Base-by-base conservation (phyloP, 805 yeast genomes). In the Priceomyces castillae region DNA sequence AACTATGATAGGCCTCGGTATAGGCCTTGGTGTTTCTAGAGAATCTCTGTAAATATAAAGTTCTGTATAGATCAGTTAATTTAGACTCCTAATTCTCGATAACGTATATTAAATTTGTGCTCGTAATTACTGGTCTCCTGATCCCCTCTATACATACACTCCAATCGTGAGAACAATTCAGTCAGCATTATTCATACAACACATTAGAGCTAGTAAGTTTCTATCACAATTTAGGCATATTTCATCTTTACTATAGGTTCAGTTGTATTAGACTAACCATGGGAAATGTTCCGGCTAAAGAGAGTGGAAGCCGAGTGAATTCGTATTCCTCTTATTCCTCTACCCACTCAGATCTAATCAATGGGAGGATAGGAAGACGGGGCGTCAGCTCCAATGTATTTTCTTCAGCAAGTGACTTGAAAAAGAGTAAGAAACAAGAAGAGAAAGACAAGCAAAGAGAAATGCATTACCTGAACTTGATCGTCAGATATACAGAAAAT, bases 401-500 rank as follows among this genome's bases (percentile, higher is more conserved):
- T 39, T 25, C 52, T 22, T 26, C 51, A 11, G 39, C 48, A 9
- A 39, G 49, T 9, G 67, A 60, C 25, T 44, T 50, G 31, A 56
- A 54, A 39, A 57, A 54, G 45, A 19, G 48, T 15, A 57, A 53
- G 39, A 50, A 58, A 19, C 74, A 74, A n/a, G 77, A 67, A 38
- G 90, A 85, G 30, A 79, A 77, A 55, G 82, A 77, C 46, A 59
- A 57, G 40, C 59, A 61, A 40, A 74, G 74, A 43, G 86, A 81
- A 47, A 62, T 64, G 14, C 88, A 81, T 52, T 78, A 77, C 42
- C 53, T 66, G 48, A 75, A 80, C 18, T 65, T 86, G 42, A 67
- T 86, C 17, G 88, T 86, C 2, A 69, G 75, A 47, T 76, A 63
- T 53, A 71, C 71, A 31, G 95, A 88, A 56, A 79, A 71, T 49